Base-by-base conservation (phyloP, 2,329 filamentous ascomycete species). In the Raffaelea deltoideospora region DNA sequence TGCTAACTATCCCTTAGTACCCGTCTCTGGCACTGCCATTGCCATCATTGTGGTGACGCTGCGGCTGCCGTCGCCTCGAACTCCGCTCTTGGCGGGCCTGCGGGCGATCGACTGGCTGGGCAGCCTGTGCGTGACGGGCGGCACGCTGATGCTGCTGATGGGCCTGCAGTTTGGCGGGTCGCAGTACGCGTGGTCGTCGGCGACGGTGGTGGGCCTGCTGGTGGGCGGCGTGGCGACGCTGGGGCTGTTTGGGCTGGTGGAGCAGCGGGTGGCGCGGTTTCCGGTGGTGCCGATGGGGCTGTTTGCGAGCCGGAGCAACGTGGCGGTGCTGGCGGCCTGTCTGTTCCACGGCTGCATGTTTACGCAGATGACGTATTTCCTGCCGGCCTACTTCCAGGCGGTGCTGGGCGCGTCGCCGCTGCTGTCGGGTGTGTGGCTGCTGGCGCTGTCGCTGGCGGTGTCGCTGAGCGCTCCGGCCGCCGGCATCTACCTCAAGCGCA, bases 341-440 rank as follows among this genome's bases (percentile, higher is more conserved):
- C 59, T 64, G 35, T 57, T 60, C 38, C 64, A 70, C 41, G 58
- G 56, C 0, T 59, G 75, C 47, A 67, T 73, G 24, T 79, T 79
- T 52, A 76, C 80, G 29, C 71, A 67, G 0, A 64, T 64, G 1
- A 69, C 74, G 34, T 86, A 82, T 54, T 86, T 80, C 47, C 60
- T 85, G 20, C 81, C 81, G 0, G 62, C 85, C 0, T 86, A 78
- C 54, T 76, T 83, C 41, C 81, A 87, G 50, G 67, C 74, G 3
- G 78, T 77, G 1, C 65, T 76, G 3, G 65, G 65, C 35, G 71
- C 70, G 2, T 64, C 65, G 0, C 73, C 77, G 0, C 57, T 80
- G 24, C 59, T 61, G n/a, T 80, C 73, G 0, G 68, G 68, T 4
- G 50, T 78, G 1, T 65, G 34, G 19, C 29, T 43, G 28, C 47